Conservation (phyloP, 2,329 filamentous ascomycete species). For the Thielaviopsis cerberus region DNA sequence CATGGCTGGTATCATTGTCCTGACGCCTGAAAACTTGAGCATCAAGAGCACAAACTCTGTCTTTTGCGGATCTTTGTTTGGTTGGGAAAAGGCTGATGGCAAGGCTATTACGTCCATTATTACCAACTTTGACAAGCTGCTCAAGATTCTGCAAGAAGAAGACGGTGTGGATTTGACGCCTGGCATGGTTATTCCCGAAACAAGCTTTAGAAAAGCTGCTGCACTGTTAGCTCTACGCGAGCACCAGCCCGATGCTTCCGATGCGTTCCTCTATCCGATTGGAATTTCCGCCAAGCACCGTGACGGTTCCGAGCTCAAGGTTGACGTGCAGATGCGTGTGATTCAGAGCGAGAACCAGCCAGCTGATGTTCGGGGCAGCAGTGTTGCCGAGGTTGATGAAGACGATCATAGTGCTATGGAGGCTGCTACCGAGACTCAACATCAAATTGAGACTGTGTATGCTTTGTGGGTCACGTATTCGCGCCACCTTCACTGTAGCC, state of each 20-base stretch:
- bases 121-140: conserved; percentile 68
- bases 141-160: conserved; percentile 67
- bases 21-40: conserved; percentile 58
- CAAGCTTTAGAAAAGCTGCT: conserved; percentile 79
- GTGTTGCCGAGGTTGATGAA: conserved; percentile 40
- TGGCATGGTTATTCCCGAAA: conserved; percentile 91
- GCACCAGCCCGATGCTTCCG: conserved; percentile 58
- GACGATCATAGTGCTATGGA: conserved; percentile 18
- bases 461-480: conserved; percentile 97
- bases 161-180: conserved; percentile 70
- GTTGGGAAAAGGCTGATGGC: conserved; percentile 67
- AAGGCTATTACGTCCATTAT: conserved; percentile 63
- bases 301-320: conserved; percentile 78
- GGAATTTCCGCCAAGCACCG: conserved; percentile 73
- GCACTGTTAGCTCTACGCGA: conserved; percentile 70
- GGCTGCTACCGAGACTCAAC: conserved; percentile 15
- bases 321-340: conserved; percentile 91
- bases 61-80: conserved; percentile 83
- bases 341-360: conserved; percentile 67
- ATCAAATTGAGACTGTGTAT: conserved; percentile 64
- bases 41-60: conserved; percentile 90
- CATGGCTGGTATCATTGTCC: conserved; percentile 88
- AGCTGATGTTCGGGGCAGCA: conserved; percentile 39
- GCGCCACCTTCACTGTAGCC: conserved; percentile 66
- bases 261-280: conserved; percentile 65